Percentiles rank a stretch among this genome's conserved stretches.
phyloP scores from a whole-genome alignment of 108 stramenopile species.

The Cyclotella cryptica region DNA sequence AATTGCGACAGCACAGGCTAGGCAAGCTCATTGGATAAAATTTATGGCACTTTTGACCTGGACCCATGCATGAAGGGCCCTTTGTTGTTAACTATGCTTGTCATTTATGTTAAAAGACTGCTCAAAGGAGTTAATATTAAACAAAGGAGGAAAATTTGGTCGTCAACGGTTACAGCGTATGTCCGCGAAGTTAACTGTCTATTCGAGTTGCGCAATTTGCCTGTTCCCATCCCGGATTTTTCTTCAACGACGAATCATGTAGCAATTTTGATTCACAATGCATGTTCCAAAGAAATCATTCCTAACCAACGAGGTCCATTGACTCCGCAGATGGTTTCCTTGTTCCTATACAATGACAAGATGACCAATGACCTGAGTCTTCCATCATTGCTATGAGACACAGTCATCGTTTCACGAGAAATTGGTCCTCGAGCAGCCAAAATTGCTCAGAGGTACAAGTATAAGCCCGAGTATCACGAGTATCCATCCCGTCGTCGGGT shows the following conservation, averaged over 20 bases:
- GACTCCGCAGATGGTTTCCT: neutral
- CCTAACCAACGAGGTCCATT: neutral
- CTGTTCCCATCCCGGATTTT: neutral
- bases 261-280: too few species aligned
- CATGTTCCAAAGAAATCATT: neutral
- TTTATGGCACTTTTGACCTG: slow-evolving; percentile 1
- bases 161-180: neutral
- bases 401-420: neutral
- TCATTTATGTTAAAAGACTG: too few species aligned
- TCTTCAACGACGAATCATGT: too few species aligned
- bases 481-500: neutral
- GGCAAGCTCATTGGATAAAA: slow-evolving; percentile 14
- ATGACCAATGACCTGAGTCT: neutral
- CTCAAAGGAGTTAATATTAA: too few species aligned
- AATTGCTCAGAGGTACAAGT: too few species aligned
- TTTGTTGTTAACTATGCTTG: too few species aligned
- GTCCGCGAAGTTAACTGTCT: neutral
- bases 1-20: neutral
- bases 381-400: neutral
- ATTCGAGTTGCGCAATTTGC: neutral
- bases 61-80: neutral
- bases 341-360: neutral
- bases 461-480: neutral
- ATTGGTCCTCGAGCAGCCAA: neutral
- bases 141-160: too few species aligned